phyloP scores from a whole-genome alignment of 208 protist species.

The Trypanosoma avium region DNA sequence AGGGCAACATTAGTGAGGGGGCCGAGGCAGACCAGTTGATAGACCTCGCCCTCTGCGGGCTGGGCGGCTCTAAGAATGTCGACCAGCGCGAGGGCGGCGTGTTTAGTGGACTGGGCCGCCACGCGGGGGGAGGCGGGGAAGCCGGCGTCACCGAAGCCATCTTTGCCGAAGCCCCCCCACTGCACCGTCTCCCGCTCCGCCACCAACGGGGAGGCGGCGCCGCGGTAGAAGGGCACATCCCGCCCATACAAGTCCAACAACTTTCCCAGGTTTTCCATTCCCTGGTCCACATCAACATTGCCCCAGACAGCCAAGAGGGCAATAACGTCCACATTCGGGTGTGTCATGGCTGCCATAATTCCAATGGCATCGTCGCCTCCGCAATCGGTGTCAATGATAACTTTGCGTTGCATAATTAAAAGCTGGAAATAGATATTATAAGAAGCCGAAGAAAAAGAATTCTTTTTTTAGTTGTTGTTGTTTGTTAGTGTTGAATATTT shows the following conservation, averaged over 20 bases:
- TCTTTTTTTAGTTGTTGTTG: too few species aligned
- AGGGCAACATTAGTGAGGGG: constrained; percentile 81
- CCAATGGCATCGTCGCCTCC: constrained; percentile 85
- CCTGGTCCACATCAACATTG: constrained; percentile 78
- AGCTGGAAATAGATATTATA: neutral
- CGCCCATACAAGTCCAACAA: constrained; percentile 69
- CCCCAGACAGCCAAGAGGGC: constrained; percentile 76
- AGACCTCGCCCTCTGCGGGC: constrained; percentile 41
- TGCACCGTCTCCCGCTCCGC: constrained; percentile 63
- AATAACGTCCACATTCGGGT: constrained; percentile 71
- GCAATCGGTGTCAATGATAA: constrained; percentile 88
- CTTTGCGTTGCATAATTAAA: constrained; percentile 37
- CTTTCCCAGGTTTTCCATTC: constrained; percentile 80
- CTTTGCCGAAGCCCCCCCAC: constrained; percentile 77
- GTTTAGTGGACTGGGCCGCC: constrained; percentile 32
- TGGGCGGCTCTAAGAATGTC: constrained; percentile 47
- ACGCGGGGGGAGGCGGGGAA: constrained; percentile 50
- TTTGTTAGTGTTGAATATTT: too few species aligned
- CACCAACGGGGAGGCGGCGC: constrained; percentile 60
- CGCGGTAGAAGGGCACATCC: constrained; percentile 76
- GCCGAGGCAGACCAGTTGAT: constrained; percentile 69
- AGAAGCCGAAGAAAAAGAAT: neutral
- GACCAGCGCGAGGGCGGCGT: constrained; percentile 62
- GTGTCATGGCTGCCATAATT: constrained; percentile 74
- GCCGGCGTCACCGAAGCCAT: constrained; percentile 76